These are phyloP conservation scores for Schizosaccharomyces cryophilus DNA, from an alignment of 805 yeast genomes.

Conservation along the genomic window DNA sequence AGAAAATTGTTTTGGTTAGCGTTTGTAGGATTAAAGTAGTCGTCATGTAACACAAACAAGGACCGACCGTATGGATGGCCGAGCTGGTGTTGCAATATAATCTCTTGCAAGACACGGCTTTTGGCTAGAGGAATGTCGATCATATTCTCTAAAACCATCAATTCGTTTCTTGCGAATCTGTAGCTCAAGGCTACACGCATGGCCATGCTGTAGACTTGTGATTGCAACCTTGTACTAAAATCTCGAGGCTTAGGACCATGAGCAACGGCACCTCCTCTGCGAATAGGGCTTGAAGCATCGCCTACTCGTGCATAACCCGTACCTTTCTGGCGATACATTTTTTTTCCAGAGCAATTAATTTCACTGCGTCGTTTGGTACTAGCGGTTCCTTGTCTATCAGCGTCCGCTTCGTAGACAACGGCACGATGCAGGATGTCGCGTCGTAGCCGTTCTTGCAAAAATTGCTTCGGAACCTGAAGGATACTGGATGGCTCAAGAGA, in stretches of 20 bases:
- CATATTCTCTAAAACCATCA: neutral
- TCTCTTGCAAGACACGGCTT: neutral
- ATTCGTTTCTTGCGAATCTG: neutral
- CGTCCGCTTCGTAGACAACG: conserved; percentile 75
- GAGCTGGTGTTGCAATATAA: neutral
- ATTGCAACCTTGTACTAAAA: conserved; percentile 58
- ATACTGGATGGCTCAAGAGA: conserved; percentile 63
- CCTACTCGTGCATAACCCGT: conserved; percentile 89
- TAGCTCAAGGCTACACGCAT: conserved; percentile 41
- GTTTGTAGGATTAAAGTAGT: neutral
- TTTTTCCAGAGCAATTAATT: conserved; percentile 61
- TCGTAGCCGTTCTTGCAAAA: conserved; percentile 54
- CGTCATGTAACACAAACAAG: neutral
- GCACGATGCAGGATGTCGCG: conserved; percentile 89
- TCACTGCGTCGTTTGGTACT: conserved; percentile 72
- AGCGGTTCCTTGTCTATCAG: conserved; percentile 67
- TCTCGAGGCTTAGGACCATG: conserved; percentile 76
- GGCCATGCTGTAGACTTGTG: conserved; percentile 49
- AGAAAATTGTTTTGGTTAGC: neutral
- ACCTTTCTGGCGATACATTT: conserved; percentile 76
- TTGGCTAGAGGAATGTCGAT: neutral
- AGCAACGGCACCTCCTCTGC: conserved; percentile 75
- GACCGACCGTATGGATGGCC: neutral
- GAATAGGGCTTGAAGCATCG: conserved; percentile 80
- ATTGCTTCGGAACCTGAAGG: conserved; percentile 49